Evolutionary conservation across 257 asterid genomes (phyloP).

Genomic region (Jacaranda copaia): DNA sequence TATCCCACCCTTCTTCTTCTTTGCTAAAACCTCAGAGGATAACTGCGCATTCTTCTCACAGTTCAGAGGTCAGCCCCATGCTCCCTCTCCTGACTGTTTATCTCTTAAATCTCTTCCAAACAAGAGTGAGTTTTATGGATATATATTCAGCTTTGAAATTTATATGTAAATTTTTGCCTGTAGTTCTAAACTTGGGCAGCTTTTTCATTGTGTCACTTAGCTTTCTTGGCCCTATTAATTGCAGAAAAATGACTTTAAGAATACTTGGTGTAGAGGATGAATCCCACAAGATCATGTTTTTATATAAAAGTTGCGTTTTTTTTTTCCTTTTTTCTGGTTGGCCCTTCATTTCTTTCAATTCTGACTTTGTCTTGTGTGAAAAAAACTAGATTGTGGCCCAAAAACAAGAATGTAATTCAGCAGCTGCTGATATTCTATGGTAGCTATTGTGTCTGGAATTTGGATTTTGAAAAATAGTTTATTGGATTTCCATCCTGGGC

Average conservation of each 20-base stretch:
- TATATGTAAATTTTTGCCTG: background rate
- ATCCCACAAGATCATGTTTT: background rate
- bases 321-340: background rate
- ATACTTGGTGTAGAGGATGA: background rate
- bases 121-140: background rate
- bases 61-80: conserved; percentile 17
- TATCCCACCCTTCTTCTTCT: conserved; percentile 13
- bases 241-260: background rate
- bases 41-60: background rate
- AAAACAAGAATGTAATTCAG: background rate
- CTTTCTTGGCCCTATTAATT: background rate
- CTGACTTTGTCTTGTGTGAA: background rate
- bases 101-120: background rate
- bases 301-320: background rate
- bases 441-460: background rate
- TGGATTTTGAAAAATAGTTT: too few species aligned
- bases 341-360: background rate
- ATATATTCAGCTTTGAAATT: background rate
- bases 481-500: too few species aligned
- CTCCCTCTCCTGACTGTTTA: background rate
- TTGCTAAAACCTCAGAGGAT: conserved; percentile 21
- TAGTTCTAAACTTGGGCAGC: background rate
- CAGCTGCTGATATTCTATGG: background rate
- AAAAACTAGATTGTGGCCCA: background rate
- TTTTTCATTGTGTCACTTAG: background rate